phyloP scores from a whole-genome alignment of 805 yeast genomes.

The Spathaspora arborariae region DNA sequence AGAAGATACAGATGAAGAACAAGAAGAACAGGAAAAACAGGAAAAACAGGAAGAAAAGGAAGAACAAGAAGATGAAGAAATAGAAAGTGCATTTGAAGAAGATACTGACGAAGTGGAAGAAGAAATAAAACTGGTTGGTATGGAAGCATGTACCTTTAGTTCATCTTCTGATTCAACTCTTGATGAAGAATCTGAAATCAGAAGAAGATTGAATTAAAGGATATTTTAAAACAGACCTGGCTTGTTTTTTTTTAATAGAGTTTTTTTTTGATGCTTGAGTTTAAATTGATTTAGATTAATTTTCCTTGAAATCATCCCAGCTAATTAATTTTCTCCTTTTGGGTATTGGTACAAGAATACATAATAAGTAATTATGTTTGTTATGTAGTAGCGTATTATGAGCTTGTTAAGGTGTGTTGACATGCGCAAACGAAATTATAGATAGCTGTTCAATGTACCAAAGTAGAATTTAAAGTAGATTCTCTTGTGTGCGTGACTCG shows the following conservation, averaged over 20 bases:
- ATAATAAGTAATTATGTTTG: neutral
- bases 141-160: neutral
- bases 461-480: too few species aligned
- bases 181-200: constrained; percentile 4
- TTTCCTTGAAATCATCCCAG: neutral
- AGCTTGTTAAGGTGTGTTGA: too few species aligned
- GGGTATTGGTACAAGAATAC: neutral
- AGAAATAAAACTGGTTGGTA: constrained; percentile 2
- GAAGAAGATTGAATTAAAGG: neutral
- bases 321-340: neutral
- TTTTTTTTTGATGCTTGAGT: neutral
- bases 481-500: too few species aligned
- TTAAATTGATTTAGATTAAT: neutral
- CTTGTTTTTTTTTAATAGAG: neutral
- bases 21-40: constrained; percentile 12
- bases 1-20: constrained; percentile 49
- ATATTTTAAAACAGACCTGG: neutral
- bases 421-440: too few species aligned
- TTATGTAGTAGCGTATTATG: too few species aligned
- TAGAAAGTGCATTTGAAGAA: constrained; percentile 8
- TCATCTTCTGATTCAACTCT: constrained; percentile 7
- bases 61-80: constrained; percentile 17
- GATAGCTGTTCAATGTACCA: too few species aligned
- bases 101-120: constrained; percentile 11
- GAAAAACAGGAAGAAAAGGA: constrained; percentile 21